Conservation (phyloP, 2,329 filamentous ascomycete genomes). For the Coniochaeta sp. region DNA sequence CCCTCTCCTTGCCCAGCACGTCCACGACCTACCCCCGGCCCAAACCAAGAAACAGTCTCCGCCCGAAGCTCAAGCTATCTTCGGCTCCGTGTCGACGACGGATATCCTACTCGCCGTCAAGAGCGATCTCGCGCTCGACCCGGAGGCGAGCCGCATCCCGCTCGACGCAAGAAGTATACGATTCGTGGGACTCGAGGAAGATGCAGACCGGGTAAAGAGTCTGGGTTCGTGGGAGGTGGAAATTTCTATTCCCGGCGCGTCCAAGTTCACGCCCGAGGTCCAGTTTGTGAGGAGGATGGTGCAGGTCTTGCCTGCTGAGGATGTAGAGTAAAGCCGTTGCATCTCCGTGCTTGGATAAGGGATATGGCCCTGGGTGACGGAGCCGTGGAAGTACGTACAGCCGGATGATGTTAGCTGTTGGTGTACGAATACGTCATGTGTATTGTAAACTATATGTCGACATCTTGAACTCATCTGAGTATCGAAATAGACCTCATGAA, state of each 20-base stretch:
- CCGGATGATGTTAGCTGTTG: background rate
- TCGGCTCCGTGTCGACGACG: conserved; percentile 31
- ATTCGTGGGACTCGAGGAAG: conserved; percentile 21
- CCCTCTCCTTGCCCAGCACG: conserved; percentile 12
- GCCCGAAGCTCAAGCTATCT: conserved; percentile 22
- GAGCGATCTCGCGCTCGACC: conserved; percentile 22
- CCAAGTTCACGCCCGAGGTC: conserved; percentile 11
- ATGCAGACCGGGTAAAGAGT: conserved; percentile 29
- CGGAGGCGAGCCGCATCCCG: conserved; percentile 23
- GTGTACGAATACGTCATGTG: background rate
- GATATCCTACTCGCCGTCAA: conserved; percentile 28
- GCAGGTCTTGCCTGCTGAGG: conserved; percentile 23
- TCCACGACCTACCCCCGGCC: conserved; percentile 1
- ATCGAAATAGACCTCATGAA: background rate
- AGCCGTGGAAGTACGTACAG: background rate
- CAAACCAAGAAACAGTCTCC: background rate
- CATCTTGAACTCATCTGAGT: background rate
- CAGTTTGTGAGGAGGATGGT: conserved; percentile 23
- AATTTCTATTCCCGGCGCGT: conserved; percentile 19
- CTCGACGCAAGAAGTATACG: conserved; percentile 26
- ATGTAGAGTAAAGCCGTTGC: background rate
- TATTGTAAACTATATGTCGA: background rate
- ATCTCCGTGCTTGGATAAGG: background rate
- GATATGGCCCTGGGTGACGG: background rate
- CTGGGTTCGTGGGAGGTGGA: conserved; percentile 31